phyloP scores from a whole-genome alignment of 192 early-diverging fungal genomes.

The Coemansia javaensis region DNA sequence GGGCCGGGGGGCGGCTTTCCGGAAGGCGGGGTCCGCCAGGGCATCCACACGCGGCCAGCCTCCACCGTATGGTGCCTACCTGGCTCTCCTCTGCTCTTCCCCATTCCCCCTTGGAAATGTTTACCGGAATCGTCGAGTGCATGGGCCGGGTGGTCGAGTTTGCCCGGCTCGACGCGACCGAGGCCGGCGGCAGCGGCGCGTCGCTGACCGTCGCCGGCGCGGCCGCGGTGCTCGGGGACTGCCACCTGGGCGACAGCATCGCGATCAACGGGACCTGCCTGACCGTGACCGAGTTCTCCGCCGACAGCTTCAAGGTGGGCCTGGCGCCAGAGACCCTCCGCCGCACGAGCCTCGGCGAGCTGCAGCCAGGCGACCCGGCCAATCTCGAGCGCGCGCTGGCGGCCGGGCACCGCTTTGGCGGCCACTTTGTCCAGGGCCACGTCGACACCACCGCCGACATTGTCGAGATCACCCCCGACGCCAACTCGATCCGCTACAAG shows the following conservation, averaged over 20 bases:
- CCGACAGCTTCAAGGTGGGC: conserved; percentile 81
- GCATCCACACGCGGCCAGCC: no score
- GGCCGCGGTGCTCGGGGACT: conserved; percentile 68
- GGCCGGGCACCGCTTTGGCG: conserved; percentile 83
- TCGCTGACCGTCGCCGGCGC: conserved; percentile 76
- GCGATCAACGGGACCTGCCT: conserved; percentile 91
- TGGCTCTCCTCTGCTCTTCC: neutral
- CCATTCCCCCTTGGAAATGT: conserved; percentile 57
- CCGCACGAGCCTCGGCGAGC: conserved; percentile 83
- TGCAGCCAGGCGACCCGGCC: conserved; percentile 69
- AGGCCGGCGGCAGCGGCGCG: conserved; percentile 81
- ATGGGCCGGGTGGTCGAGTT: conserved; percentile 75
- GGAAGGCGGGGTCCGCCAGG: neutral
- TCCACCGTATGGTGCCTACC: no score
- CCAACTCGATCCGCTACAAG: conserved; percentile 75
- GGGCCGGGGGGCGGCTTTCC: no score
- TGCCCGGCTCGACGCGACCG: conserved; percentile 63
- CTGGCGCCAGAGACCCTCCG: conserved; percentile 89
- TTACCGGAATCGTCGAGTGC: conserved; percentile 95
- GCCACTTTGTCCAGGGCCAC: conserved; percentile 97
- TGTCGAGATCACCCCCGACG: conserved; percentile 72
- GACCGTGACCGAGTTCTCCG: conserved; percentile 91
- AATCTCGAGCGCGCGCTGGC: conserved; percentile 95
- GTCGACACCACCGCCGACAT: conserved; percentile 84
- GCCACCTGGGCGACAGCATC: conserved; percentile 91